Evolutionary conservation across 2,329 filamentous ascomycete species (phyloP).

Genomic region (Claviceps monticola): DNA sequence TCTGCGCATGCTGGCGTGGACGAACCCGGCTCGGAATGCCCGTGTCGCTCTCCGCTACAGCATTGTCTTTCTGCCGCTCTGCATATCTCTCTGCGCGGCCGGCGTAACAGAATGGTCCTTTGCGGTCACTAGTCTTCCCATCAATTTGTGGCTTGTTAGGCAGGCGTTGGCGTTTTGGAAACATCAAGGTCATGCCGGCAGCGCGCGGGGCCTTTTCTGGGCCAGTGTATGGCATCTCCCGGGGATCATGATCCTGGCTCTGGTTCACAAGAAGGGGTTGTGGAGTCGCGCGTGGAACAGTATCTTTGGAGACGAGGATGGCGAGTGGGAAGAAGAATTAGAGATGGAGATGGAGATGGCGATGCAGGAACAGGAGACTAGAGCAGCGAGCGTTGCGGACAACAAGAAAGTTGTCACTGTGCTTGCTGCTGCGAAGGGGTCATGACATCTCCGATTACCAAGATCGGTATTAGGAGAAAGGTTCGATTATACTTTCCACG

Average conservation of each 20-base stretch:
- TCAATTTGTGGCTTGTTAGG: conserved; percentile 74
- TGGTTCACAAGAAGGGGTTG: conserved; percentile 87
- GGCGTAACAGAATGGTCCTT: conserved; percentile 81
- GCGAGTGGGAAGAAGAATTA: conserved; percentile 41
- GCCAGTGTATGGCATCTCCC: conserved; percentile 95
- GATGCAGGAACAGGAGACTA: background rate
- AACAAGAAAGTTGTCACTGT: background rate
- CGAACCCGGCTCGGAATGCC: conserved; percentile 71
- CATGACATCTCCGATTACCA: background rate
- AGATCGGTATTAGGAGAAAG: too few relatives aligned
- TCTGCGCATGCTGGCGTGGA: conserved; percentile 67
- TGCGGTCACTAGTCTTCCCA: conserved; percentile 61
- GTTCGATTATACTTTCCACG: too few relatives aligned
- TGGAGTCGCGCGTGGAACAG: conserved; percentile 71
- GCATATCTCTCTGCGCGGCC: conserved; percentile 60
- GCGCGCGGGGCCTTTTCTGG: conserved; percentile 82
- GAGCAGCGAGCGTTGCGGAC: background rate
- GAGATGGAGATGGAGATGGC: conserved; percentile 25
- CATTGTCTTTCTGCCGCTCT: conserved; percentile 74
- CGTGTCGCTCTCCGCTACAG: conserved; percentile 83
- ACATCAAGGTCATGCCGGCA: conserved; percentile 62
- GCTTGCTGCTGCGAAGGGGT: background rate
- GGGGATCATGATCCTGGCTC: conserved; percentile 73
- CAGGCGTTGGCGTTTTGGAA: conserved; percentile 75
- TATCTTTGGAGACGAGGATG: conserved; percentile 44